Evolutionary conservation across 106 monocot genomes (phyloP).

Genomic region (Acorus calamus): DNA sequence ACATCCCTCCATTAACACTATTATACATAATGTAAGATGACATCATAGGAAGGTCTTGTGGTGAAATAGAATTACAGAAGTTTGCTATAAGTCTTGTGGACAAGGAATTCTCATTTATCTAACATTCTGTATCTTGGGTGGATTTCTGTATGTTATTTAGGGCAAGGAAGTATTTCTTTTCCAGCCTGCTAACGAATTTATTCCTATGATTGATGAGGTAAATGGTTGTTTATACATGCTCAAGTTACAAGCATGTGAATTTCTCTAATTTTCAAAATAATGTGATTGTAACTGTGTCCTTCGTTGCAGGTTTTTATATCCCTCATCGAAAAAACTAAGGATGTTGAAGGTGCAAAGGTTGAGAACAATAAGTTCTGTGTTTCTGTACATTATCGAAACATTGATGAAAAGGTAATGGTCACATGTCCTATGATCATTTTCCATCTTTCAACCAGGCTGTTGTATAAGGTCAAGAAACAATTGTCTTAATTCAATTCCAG

Average conservation of each 20-base stretch:
- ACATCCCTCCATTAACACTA: no score
- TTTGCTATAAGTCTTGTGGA: not conserved
- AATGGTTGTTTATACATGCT: not conserved
- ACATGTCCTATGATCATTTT: not conserved
- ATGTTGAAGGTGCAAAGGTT: constrained; percentile 47
- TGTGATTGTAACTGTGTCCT: not conserved
- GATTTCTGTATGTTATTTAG: constrained; percentile 11
- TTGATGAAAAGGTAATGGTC: constrained; percentile 45
- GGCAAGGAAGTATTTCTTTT: constrained; percentile 62
- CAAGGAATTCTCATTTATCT: not conserved
- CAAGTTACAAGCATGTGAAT: not conserved
- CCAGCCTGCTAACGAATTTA: constrained; percentile 74
- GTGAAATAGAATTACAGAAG: not conserved
- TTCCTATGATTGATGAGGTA: constrained; percentile 80
- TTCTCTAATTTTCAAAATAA: not conserved
- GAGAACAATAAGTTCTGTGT: constrained; percentile 74
- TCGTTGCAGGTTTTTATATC: constrained; percentile 19
- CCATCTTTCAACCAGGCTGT: not conserved
- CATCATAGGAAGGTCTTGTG: no score
- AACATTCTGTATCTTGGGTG: not conserved
- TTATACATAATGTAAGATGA: no score
- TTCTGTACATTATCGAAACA: constrained; percentile 65
- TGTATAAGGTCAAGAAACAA: not conserved
- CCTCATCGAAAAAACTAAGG: constrained; percentile 43
- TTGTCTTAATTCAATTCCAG: constrained; percentile 17